A percentile compares a stretch with the other conserved stretches of the same genome.
phyloP scores from a whole-genome alignment of 805 yeast species.

The Barnettozyma pratensis region DNA sequence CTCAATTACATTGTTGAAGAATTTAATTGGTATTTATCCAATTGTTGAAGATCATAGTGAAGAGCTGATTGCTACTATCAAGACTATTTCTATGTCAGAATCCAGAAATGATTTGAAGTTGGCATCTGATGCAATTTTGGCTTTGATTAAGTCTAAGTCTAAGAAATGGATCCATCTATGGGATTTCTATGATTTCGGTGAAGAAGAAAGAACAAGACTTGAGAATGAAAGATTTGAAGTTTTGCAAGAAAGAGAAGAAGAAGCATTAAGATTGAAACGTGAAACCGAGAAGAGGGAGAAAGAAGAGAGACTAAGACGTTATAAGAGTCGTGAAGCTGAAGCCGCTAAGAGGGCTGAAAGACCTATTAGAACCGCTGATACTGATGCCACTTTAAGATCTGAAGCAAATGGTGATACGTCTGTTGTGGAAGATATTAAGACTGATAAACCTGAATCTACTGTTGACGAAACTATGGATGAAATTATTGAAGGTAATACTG shows the following conservation, averaged over 20 bases:
- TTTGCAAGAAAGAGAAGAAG: constrained; percentile 12
- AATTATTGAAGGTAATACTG: neutral
- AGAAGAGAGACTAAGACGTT: constrained; percentile 2
- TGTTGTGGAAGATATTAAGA: neutral
- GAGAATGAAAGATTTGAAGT: constrained; percentile 7
- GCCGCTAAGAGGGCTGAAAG: too few species aligned
- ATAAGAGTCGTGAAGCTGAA: constrained; percentile 16
- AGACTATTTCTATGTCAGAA: constrained; percentile 46
- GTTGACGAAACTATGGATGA: constrained; percentile 5
- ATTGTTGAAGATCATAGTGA: constrained; percentile 62
- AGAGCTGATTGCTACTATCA: constrained; percentile 40
- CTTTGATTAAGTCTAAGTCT: constrained; percentile 54
- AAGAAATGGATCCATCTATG: constrained; percentile 45
- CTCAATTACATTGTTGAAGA: constrained; percentile 71
- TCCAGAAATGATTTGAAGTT: constrained; percentile 74
- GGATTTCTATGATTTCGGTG: constrained; percentile 51
- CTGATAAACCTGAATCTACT: neutral
- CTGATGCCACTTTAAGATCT: too few species aligned
- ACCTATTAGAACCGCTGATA: too few species aligned
- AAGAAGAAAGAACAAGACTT: constrained; percentile 34
- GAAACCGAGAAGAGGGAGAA: constrained; percentile 3
- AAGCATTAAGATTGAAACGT: constrained; percentile 1
- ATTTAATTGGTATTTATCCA: constrained; percentile 60
- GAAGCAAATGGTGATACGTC: neutral
- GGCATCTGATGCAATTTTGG: constrained; percentile 67